These are phyloP conservation scores for Salix suchowensis DNA, from an alignment of 345 rosid species.

Conservation along the genomic window DNA sequence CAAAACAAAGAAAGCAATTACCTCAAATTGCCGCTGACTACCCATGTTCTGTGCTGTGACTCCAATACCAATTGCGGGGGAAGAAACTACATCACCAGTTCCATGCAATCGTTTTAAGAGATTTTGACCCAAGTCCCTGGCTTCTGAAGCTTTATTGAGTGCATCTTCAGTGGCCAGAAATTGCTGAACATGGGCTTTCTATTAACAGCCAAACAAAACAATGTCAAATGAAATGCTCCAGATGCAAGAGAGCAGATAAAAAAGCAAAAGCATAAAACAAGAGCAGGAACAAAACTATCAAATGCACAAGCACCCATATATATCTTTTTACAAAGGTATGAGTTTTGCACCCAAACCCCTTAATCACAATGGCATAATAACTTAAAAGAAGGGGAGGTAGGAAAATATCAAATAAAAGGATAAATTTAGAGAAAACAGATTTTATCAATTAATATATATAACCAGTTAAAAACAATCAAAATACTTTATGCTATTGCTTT, in stretches of 20 bases:
- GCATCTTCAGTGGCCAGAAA: slow-evolving; percentile 95
- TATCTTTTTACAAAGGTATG: neutral
- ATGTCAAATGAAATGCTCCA: slow-evolving; percentile 13
- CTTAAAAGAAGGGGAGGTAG: neutral
- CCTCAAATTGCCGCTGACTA: slow-evolving; percentile 80
- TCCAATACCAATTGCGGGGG: slow-evolving; percentile 44
- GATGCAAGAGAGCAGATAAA: neutral
- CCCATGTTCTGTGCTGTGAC: slow-evolving; percentile 61
- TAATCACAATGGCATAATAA: neutral
- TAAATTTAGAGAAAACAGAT: neutral
- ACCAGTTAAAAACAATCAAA: too few species aligned
- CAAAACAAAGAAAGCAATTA: slow-evolving; percentile 17
- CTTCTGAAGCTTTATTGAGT: slow-evolving; percentile 80
- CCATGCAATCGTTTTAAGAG: slow-evolving; percentile 72
- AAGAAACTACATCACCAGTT: slow-evolving; percentile 50
- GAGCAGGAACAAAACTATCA: neutral
- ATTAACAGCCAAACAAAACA: slow-evolving; percentile 14
- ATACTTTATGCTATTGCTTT: neutral
- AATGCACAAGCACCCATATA: neutral
- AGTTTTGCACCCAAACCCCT: neutral
- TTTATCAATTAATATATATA: too few species aligned
- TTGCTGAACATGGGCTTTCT: slow-evolving; percentile 97
- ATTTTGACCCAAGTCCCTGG: slow-evolving; percentile 65
- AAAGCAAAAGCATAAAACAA: neutral
- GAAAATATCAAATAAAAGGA: neutral